Evolutionary conservation across 2,329 filamentous ascomycete genomes (phyloP).

Genomic region (Beauveria caledonica): DNA sequence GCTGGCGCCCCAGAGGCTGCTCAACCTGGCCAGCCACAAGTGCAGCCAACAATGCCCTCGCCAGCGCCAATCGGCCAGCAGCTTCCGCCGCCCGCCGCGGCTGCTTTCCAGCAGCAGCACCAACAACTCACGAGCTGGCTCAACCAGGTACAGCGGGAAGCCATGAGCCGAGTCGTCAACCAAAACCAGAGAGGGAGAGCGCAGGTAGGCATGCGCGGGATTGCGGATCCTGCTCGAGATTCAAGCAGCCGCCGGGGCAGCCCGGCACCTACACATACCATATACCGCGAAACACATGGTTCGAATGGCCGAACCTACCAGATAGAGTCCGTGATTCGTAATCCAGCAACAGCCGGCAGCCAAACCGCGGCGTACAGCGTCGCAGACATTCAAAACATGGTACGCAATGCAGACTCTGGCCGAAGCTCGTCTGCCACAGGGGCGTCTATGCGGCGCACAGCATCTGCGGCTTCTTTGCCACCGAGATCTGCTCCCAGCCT

Average conservation of each 20-base stretch:
- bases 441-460: slow-evolving; percentile 43
- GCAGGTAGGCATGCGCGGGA: slow-evolving; percentile 32
- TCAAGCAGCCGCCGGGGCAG: slow-evolving; percentile 20
- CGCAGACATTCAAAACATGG: slow-evolving; percentile 37
- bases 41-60: slow-evolving; percentile 7
- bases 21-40: slow-evolving; percentile 16
- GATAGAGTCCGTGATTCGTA: slow-evolving; percentile 26
- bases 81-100: slow-evolving; percentile 15
- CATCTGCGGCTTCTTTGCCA: slow-evolving; percentile 38
- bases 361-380: slow-evolving; percentile 28
- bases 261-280: slow-evolving; percentile 23
- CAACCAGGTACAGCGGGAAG: slow-evolving; percentile 39
- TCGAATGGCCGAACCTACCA: slow-evolving; percentile 28
- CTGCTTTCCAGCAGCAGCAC: slow-evolving; percentile 24
- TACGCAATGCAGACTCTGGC: slow-evolving; percentile 37
- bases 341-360: slow-evolving; percentile 12
- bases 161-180: slow-evolving; percentile 32
- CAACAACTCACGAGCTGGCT: slow-evolving; percentile 38
- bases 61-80: slow-evolving; percentile 12
- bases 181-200: slow-evolving; percentile 36
- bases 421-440: slow-evolving; percentile 39
- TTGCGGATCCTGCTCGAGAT: slow-evolving; percentile 25
- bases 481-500: slow-evolving; percentile 25
- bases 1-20: slow-evolving; percentile 16
- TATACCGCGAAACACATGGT: slow-evolving; percentile 26